Evolutionary conservation across 768 basidiomycete genomes (phyloP).

Genomic region (Suillus subaureus): DNA sequence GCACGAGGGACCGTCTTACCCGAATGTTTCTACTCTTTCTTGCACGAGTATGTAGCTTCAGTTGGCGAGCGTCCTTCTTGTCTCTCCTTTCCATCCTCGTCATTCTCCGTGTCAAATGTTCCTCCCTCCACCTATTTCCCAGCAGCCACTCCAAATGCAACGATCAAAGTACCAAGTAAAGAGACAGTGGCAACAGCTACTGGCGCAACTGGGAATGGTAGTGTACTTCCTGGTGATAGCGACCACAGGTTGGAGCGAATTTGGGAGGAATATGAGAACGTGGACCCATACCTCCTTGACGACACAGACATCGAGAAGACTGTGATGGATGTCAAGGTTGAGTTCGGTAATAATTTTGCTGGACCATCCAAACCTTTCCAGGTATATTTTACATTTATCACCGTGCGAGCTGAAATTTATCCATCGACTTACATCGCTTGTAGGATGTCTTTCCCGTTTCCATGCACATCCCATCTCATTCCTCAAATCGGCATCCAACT

Average conservation of each 20-base stretch:
- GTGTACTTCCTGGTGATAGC: slow-evolving; percentile 72
- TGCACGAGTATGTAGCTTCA: slow-evolving; percentile 86
- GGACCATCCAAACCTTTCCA: slow-evolving; percentile 61
- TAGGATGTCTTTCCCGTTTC: slow-evolving; percentile 82
- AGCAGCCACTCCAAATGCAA: slow-evolving; percentile 35
- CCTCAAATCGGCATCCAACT: slow-evolving; percentile 44
- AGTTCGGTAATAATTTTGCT: slow-evolving; percentile 42
- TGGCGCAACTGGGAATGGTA: slow-evolving; percentile 30
- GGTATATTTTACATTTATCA: slow-evolving; percentile 36
- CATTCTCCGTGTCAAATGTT: slow-evolving; percentile 34
- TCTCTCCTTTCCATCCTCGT: slow-evolving; percentile 42
- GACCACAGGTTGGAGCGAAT: slow-evolving; percentile 82
- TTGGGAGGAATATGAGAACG: slow-evolving; percentile 85
- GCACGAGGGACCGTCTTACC: slow-evolving; percentile 84
- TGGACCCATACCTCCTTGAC: slow-evolving; percentile 67
- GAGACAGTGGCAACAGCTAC: slow-evolving; percentile 12
- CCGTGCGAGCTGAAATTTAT: neutral
- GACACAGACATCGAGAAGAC: slow-evolving; percentile 47
- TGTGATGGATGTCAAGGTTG: slow-evolving; percentile 55
- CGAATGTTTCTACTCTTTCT: slow-evolving; percentile 92
- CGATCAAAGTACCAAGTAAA: slow-evolving; percentile 26
- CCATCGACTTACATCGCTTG: slow-evolving; percentile 9
- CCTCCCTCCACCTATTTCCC: slow-evolving; percentile 33
- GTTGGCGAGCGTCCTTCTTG: slow-evolving; percentile 66
- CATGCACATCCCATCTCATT: slow-evolving; percentile 61